Percentiles rank a stretch among this genome's conserved stretches.
Conservation (phyloP, 345 rosid genomes). For the Eucalyptus sp. region DNA sequence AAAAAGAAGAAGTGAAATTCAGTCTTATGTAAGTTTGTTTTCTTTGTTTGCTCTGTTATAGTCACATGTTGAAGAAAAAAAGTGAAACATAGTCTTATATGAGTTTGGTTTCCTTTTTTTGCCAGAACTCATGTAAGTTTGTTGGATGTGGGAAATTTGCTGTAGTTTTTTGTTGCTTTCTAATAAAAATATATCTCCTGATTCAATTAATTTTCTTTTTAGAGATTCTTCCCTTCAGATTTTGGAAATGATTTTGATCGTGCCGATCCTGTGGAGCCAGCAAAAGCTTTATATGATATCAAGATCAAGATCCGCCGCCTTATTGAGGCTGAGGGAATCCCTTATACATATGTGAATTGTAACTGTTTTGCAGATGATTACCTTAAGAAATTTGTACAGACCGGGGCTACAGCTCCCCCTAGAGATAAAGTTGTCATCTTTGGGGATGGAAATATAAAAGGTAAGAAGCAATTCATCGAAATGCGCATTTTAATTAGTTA, state of each 20-base stretch:
- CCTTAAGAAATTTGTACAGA: neutral
- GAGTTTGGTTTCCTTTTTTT: neutral
- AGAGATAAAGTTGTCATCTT: neutral
- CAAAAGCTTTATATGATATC: no score
- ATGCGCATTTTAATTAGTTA: no score
- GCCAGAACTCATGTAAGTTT: neutral
- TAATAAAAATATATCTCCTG: no score
- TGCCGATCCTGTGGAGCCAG: no score
- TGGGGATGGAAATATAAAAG: conserved; percentile 1
- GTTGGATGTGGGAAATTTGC: neutral
- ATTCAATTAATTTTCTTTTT: no score
- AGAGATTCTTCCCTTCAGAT: no score
- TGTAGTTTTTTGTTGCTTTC: neutral
- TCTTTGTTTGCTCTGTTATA: no score
- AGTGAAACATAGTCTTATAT: no score
- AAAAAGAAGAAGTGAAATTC: neutral
- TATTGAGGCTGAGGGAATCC: neutral
- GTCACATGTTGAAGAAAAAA: no score
- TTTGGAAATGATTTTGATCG: no score
- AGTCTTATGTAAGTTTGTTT: neutral
- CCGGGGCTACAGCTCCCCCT: neutral
- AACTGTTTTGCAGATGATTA: neutral
- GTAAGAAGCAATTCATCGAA: neutral
- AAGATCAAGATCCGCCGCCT: neutral
- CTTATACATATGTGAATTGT: neutral